Percentiles rank a stretch among this genome's conserved stretches.
phyloP scores from a whole-genome alignment of 805 yeast genomes.

The Nakazawaea ernobii region DNA sequence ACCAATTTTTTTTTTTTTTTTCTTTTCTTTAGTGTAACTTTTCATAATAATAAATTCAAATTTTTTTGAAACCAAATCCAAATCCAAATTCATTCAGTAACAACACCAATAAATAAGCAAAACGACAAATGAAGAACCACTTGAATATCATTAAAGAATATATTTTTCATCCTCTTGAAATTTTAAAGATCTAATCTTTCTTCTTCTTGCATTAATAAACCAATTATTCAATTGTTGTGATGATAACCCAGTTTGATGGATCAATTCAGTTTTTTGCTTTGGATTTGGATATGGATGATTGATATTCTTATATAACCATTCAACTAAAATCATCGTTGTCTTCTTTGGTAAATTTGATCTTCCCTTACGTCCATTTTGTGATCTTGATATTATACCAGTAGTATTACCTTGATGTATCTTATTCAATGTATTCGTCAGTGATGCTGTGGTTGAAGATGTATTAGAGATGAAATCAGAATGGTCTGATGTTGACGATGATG shows the following conservation, averaged over 20 bases:
- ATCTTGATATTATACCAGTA: constrained; percentile 9
- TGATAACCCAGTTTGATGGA: constrained; percentile 48
- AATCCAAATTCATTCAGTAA: no score
- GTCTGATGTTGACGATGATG: not conserved
- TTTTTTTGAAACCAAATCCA: no score
- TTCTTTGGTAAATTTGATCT: constrained; percentile 57
- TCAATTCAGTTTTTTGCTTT: constrained; percentile 49
- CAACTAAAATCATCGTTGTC: constrained; percentile 45
- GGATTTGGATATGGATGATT: constrained; percentile 58
- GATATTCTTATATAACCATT: constrained; percentile 51
- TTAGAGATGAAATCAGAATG: not conserved
- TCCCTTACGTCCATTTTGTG: constrained; percentile 21
- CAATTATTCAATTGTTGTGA: constrained; percentile 56
- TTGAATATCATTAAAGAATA: not conserved
- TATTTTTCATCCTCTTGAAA: constrained; percentile 9
- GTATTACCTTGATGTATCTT: not conserved
- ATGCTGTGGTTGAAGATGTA: no score
- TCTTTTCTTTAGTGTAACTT: no score
- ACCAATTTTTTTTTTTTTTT: no score
- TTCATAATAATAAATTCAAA: no score
- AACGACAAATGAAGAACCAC: no score
- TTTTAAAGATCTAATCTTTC: constrained; percentile 37
- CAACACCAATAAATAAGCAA: no score
- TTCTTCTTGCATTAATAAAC: constrained; percentile 58
- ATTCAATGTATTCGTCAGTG: no score